Conservation (phyloP, 1,284 basidiomycete genomes). For the Caloboletus firmus region DNA sequence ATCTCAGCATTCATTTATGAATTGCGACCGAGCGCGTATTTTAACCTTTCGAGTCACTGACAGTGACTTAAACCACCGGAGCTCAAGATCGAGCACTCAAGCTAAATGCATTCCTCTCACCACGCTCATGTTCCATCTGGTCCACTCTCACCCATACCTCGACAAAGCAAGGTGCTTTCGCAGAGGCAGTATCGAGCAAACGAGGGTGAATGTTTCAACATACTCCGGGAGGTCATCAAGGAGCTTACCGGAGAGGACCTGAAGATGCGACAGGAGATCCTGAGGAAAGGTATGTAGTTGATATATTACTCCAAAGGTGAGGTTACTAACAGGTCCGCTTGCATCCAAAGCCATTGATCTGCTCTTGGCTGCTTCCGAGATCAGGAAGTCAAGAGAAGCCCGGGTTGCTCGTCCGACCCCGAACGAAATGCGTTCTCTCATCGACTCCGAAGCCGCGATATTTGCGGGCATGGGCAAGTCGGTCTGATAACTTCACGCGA, state of each 20-base stretch:
- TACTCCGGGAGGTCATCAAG: conserved; percentile 19
- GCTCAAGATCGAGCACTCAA: neutral
- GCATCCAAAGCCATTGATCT: conserved; percentile 10
- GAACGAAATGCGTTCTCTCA: neutral
- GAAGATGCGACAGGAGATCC: conserved; percentile 19
- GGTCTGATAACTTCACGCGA: neutral
- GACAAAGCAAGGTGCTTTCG: conserved; percentile 11
- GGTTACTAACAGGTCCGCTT: neutral
- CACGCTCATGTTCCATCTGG: neutral
- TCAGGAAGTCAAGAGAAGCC: neutral
- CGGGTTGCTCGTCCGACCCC: neutral
- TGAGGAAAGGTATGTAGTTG: conserved; percentile 19
- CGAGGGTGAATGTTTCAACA: conserved; percentile 20
- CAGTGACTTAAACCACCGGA: neutral
- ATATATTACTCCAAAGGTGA: neutral
- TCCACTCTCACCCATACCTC: neutral
- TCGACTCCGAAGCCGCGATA: neutral
- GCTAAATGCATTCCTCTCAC: neutral
- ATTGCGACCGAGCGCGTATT: neutral
- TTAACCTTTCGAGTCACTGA: conserved; percentile 4
- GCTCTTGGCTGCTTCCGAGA: neutral
- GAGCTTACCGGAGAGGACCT: conserved; percentile 15
- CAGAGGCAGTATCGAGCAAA: conserved; percentile 27
- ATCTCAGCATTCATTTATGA: neutral
- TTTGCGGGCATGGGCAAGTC: conserved; percentile 1